These are phyloP conservation scores for Ophiosphaerella korrae DNA, from an alignment of 2,329 filamentous ascomycete species.

Conservation along the genomic window DNA sequence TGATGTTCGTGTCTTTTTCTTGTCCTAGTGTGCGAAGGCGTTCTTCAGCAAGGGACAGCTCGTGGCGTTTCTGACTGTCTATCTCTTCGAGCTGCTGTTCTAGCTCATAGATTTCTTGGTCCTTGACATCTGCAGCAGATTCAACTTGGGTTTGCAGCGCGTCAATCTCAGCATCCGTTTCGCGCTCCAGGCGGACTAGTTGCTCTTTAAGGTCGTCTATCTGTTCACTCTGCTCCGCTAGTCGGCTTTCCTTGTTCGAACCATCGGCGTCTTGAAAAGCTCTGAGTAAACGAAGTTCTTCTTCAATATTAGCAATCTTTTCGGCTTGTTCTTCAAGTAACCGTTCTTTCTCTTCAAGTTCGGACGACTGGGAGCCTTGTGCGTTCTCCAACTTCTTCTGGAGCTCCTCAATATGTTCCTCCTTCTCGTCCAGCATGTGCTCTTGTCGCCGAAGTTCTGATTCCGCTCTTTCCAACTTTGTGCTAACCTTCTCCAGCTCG, in stretches of 20 bases:
- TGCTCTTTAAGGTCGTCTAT: constrained; percentile 44
- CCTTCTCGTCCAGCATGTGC: constrained; percentile 43
- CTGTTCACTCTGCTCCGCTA: constrained; percentile 41
- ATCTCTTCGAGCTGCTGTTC: constrained; percentile 46
- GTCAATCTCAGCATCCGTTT: constrained; percentile 52
- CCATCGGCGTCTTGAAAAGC: constrained; percentile 26
- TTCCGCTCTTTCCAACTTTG: constrained; percentile 42
- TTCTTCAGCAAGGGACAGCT: constrained; percentile 38
- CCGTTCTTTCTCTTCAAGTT: constrained; percentile 39
- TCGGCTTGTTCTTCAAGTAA: constrained; percentile 36
- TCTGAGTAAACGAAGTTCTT: constrained; percentile 30
- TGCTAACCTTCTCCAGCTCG: constrained; percentile 43
- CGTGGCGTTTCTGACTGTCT: constrained; percentile 36
- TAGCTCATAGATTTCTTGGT: constrained; percentile 58
- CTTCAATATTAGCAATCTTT: constrained; percentile 35
- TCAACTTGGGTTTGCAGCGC: constrained; percentile 49
- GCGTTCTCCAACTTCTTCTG: constrained; percentile 37
- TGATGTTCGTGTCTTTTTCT: constrained; percentile 46
- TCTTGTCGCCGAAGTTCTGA: constrained; percentile 43
- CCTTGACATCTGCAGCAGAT: constrained; percentile 44
- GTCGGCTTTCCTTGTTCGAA: constrained; percentile 33
- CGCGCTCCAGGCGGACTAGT: constrained; percentile 25
- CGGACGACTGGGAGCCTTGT: constrained; percentile 34
- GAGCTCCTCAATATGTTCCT: constrained; percentile 44
- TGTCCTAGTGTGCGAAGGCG: constrained; percentile 38